These are phyloP conservation scores for Cladosporium oxysporum DNA, from an alignment of 2,329 filamentous ascomycete species.

Conservation along the genomic window DNA sequence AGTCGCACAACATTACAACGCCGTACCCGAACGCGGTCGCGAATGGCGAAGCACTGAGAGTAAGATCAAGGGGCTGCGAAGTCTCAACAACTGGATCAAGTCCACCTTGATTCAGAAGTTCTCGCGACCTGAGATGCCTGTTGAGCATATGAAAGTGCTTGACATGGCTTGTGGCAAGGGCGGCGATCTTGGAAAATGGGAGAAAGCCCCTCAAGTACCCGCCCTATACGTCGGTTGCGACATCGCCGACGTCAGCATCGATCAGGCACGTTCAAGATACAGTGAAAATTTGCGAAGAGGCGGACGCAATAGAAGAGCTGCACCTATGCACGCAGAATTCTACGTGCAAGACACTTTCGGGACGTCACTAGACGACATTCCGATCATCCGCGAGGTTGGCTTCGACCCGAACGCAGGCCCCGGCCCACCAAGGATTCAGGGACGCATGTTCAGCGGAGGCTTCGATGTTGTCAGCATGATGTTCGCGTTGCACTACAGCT, in stretches of 20 bases:
- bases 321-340: conserved; percentile 73
- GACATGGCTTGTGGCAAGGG: conserved; percentile 98
- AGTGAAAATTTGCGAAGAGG: conserved; percentile 65
- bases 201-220: conserved; percentile 87
- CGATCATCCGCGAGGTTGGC: conserved; percentile 81
- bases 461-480: conserved; percentile 98
- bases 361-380: conserved; percentile 76
- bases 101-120: conserved; percentile 97
- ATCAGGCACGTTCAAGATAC: conserved; percentile 86
- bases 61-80: conserved; percentile 89
- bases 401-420: conserved; percentile 73
- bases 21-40: conserved; percentile 86
- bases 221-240: conserved; percentile 92
- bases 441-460: conserved; percentile 68
- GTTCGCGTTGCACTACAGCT: conserved; percentile 99
- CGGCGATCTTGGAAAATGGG: conserved; percentile 93
- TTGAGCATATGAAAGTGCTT: conserved; percentile 62
- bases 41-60: conserved; percentile 95
- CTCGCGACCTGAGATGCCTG: conserved; percentile 52
- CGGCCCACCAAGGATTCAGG: conserved; percentile 59
- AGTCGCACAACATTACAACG: conserved; percentile 93
- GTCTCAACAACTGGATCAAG: conserved; percentile 99
- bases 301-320: conserved; percentile 47
- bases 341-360: conserved; percentile 90
- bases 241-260: conserved; percentile 87